phyloP scores from a whole-genome alignment of 1,284 basidiomycete species.

The Exsudoporus floridanus region DNA sequence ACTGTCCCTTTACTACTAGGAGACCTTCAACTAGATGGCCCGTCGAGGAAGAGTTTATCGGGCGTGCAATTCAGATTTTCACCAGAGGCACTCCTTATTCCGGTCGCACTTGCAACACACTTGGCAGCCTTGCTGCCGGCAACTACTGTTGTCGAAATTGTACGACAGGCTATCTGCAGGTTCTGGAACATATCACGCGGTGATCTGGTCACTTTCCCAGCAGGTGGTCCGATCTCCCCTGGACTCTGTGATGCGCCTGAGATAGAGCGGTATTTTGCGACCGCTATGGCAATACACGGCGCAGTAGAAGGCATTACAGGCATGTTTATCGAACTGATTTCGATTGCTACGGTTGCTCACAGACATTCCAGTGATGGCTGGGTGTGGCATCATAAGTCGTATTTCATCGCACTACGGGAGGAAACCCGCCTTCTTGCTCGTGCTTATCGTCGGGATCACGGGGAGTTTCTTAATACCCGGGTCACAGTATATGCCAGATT shows the following conservation, averaged over 20 bases:
- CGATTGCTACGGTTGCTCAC: conserved; percentile 2
- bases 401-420: conserved; percentile 33
- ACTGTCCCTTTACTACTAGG: conserved; percentile 19
- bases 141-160: conserved; percentile 33
- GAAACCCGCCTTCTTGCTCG: conserved; percentile 30
- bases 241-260: conserved; percentile 27
- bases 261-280: conserved; percentile 24
- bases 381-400: conserved; percentile 23
- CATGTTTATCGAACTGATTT: conserved; percentile 12
- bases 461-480: conserved; percentile 21
- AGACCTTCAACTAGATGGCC: conserved; percentile 1
- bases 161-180: conserved; percentile 29
- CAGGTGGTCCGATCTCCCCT: conserved; percentile 9
- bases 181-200: conserved; percentile 26
- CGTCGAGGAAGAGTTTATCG: neutral
- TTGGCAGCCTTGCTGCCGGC: conserved; percentile 24
- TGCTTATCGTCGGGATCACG: conserved; percentile 15
- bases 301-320: conserved; percentile 21
- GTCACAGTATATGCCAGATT: conserved; percentile 15
- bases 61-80: conserved; percentile 1
- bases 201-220: conserved; percentile 5
- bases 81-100: conserved; percentile 27
- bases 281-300: conserved; percentile 17
- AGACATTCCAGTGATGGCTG: conserved; percentile 12
- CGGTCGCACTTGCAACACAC: conserved; percentile 25